Evolutionary conservation across 1,284 basidiomycete genomes (phyloP).

Genomic region (Leccinum glutinopallens): DNA sequence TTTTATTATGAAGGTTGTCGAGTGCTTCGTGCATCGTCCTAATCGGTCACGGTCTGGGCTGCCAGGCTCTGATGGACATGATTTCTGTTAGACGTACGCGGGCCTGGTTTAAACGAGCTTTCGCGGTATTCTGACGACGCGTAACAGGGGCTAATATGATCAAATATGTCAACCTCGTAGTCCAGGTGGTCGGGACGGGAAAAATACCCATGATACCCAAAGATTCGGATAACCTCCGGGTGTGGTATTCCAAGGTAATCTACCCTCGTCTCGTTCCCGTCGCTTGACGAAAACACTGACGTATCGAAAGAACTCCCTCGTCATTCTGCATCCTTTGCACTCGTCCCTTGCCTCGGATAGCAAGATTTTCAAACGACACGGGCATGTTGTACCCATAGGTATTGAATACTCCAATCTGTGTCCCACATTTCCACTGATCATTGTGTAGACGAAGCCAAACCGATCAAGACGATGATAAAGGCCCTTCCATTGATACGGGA

Average conservation of each 20-base stretch:
- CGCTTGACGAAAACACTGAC: conserved; percentile 6
- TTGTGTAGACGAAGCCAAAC: conserved; percentile 56
- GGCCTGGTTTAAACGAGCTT: conserved; percentile 7
- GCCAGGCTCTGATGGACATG: conserved; percentile 73
- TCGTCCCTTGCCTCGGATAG: conserved; percentile 48
- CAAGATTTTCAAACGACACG: conserved; percentile 62
- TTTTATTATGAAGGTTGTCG: conserved; percentile 55
- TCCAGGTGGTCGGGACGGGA: conserved; percentile 77
- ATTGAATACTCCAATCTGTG: conserved; percentile 15
- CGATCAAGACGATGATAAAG: conserved; percentile 60
- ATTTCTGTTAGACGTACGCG: conserved; percentile 67
- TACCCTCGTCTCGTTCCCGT: conserved; percentile 3
- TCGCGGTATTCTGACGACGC: conserved; percentile 2
- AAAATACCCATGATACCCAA: conserved; percentile 57
- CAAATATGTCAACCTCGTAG: conserved; percentile 64
- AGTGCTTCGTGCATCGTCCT: conserved; percentile 74
- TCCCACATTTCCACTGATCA: conserved; percentile 2
- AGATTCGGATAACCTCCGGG: conserved; percentile 49
- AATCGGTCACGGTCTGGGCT: conserved; percentile 87
- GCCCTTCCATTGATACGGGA: conserved; percentile 62
- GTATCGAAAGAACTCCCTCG: conserved; percentile 59
- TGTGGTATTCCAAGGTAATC: conserved; percentile 67
- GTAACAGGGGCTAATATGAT: conserved; percentile 52
- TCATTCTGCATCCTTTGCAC: conserved; percentile 63
- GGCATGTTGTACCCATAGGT: conserved; percentile 61